Evolutionary conservation across 176 grass and related monocot genomes (phyloP), one percentile per base, ranked within the genome.

Genomic region (Zea luxurians): DNA sequence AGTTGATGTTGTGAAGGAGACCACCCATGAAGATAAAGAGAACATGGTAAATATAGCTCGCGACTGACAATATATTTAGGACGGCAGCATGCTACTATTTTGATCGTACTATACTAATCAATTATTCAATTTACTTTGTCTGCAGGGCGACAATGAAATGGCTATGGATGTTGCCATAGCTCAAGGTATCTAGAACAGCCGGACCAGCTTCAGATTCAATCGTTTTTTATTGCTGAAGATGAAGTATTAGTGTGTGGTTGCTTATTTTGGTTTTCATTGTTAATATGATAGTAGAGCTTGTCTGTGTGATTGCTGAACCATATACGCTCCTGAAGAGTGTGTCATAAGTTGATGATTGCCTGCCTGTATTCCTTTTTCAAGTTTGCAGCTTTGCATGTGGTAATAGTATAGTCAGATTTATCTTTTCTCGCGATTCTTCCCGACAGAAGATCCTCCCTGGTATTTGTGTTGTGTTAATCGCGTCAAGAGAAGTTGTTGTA

Each of bases 401-500:
- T 38, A 67, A 37, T 54, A 81, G 77, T 72, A 85, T 71, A 81
- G 18, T 37, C 11, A 35, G 48, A 43, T 76, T 76, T n/a, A 70
- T 77, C 77, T 80, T 58, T 75, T 40, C 35, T 34, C 15, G 9
- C 13, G 6, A 59, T 84, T 6, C 8, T 17, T 37, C 8, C 11
- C 5, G 2, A 4, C 8, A 64, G 46, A 20, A 41, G 53, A 70
- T 80, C 13, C 17, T 18, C 7, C 13, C 40, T 48, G 2, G 1
- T 85, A 13, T 49, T 36, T 64, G 4, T 83, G 17, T 55, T 52
- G 0, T 46, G 57, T 16, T 1, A 11, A 8, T 37, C 27, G 27
- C 27, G 27, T 27, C 27, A 27, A 6, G 92, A 99, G 87, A 99
- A 99, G 76, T 99, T 99, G 71, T 99, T 99, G 82, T 83, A 89